Base-by-base conservation (phyloP, 305 asterid genomes). In the Ajuga reptans region DNA sequence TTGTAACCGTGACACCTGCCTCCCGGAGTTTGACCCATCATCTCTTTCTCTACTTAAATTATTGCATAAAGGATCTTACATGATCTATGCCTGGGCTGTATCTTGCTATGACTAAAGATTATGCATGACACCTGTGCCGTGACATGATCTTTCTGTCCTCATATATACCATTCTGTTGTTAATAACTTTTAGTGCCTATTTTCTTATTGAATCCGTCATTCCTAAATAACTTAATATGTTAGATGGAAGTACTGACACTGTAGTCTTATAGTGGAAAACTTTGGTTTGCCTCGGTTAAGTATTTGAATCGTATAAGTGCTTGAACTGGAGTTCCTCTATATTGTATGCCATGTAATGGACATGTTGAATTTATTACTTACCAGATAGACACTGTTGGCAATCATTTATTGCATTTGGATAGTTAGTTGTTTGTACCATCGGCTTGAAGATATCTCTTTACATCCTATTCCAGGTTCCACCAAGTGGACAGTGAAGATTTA, bases 401-500 rank as follows among this genome's bases (percentile, higher is more conserved):
- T 75, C 53, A 12, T 75, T 58, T 31, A 31, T 52, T n/a, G 46
- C 50, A 45, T 65, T 68, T 55, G 57, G 21, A 71, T 70, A 63
- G 51, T 7, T 18, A 54, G 41, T 58, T 66, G 37, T 71, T 53
- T 29, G 72, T 71, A 53, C 42, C 3, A 43, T 53, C 49, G 57
- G 64, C 16, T 71, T 45, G 69, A 47, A 60, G 17, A 33, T 72
- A 37, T 27, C 64, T 51, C 65, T 43, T 10, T 57, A 34, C 71
- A 68, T 77, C 34, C 73, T 72, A 71, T 74, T 60, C 70, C 72
- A 93, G 99, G 97, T 93, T 84, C 78, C 99, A 91, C 85, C 99
- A 93, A 88, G 96, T 93, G 77, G 96, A 93, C 82, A 93, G 99
- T 74, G 96, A 73, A 66, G 73, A 75, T 81, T 73, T 93, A 76